phyloP scores from a whole-genome alignment of 192 early-diverging fungal species.

The Gaertneriomyces sp. region DNA sequence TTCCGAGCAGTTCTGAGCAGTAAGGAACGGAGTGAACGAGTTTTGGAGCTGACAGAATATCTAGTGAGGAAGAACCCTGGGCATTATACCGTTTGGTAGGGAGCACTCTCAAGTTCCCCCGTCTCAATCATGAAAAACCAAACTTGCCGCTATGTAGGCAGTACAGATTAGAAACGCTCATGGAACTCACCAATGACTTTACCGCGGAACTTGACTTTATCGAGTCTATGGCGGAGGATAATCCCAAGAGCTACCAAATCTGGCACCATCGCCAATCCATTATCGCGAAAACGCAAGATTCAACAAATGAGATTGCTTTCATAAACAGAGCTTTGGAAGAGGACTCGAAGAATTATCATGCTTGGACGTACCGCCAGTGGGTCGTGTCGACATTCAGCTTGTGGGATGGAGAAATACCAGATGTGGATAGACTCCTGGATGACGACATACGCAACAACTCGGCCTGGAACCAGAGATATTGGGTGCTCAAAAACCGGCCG shows the following conservation, averaged over 20 bases:
- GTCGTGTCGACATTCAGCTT: slow-evolving; percentile 67
- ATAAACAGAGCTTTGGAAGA: slow-evolving; percentile 63
- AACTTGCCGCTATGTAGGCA: slow-evolving; percentile 42
- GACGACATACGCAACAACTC: slow-evolving; percentile 95
- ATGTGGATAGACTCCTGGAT: slow-evolving; percentile 67
- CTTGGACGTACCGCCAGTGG: slow-evolving; percentile 95
- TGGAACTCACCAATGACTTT: slow-evolving; percentile 64
- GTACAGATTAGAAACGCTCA: slow-evolving; percentile 78
- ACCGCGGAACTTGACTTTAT: slow-evolving; percentile 75
- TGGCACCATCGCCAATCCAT: slow-evolving; percentile 88
- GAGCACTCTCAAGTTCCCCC: neutral
- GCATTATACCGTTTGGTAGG: slow-evolving; percentile 93
- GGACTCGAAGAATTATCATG: slow-evolving; percentile 98
- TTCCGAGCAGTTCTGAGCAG: slow-evolving; percentile 72
- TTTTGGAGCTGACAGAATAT: slow-evolving; percentile 71
- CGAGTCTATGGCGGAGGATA: slow-evolving; percentile 59
- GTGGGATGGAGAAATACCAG: slow-evolving; percentile 77
- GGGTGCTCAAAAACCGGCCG: slow-evolving; percentile 55
- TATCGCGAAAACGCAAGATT: slow-evolving; percentile 53
- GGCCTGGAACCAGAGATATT: slow-evolving; percentile 97
- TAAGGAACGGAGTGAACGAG: slow-evolving; percentile 77
- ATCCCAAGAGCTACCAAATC: slow-evolving; percentile 94
- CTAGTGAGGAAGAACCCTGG: slow-evolving; percentile 84
- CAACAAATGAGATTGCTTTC: slow-evolving; percentile 66
- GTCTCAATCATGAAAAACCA: too few relatives aligned